Evolutionary conservation across 2,329 filamentous ascomycete species (phyloP).

Genomic region (Cercospora zeina): DNA sequence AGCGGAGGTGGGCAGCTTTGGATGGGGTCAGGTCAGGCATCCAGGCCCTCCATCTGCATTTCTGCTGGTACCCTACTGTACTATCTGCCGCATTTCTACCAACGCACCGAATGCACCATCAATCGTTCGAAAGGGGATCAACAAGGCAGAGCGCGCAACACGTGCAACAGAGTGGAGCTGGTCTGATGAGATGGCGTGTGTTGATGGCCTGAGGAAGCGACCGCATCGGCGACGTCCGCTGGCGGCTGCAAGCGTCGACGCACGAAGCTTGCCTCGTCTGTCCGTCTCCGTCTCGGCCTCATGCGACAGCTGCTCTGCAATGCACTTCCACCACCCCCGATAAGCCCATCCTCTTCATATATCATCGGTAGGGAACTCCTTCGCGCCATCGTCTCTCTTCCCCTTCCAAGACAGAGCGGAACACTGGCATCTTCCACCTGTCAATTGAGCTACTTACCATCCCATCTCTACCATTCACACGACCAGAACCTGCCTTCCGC

Average conservation of each 20-base stretch:
- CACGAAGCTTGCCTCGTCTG: background rate
- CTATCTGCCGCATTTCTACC: no score
- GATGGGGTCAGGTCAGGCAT: background rate
- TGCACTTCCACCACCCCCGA: conserved; percentile 14
- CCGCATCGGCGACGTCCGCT: conserved; percentile 14
- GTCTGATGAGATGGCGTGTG: no score
- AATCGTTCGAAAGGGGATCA: no score
- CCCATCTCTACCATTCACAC: background rate
- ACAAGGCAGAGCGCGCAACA: background rate
- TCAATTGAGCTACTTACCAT: background rate
- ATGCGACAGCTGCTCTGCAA: conserved; percentile 2
- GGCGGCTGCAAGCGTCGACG: background rate
- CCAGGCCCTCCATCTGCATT: background rate
- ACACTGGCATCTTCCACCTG: background rate
- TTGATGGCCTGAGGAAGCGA: background rate
- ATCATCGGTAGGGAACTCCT: conserved; percentile 16
- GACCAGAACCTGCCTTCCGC: conserved; percentile 22
- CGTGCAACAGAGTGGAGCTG: no score
- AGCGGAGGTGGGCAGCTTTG: background rate
- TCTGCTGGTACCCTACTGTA: background rate
- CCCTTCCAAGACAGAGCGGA: background rate
- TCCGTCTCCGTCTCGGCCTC: conserved; percentile 2
- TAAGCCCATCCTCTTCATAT: conserved; percentile 8
- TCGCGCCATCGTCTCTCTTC: background rate
- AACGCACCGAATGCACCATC: no score